These are phyloP conservation scores for Paraurostyla sp. DNA, from an alignment of 73 alveolate species.

Conservation along the genomic window DNA sequence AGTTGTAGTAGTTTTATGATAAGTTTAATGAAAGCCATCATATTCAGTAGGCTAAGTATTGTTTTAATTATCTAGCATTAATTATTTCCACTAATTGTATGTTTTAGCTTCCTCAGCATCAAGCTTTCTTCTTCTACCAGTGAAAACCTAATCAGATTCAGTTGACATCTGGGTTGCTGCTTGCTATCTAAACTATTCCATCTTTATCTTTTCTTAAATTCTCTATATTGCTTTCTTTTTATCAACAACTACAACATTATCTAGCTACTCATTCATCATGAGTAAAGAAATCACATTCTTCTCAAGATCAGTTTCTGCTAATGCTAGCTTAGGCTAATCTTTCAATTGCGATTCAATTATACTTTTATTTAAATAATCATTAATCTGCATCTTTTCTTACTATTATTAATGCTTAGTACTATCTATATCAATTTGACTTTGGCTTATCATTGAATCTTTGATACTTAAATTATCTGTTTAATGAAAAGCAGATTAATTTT, in stretches of 20 bases:
- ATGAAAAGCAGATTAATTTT: neutral
- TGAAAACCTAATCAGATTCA: neutral
- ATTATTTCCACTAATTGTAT: conserved; percentile 22
- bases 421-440: neutral
- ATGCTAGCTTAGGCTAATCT: neutral
- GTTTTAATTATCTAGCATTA: neutral
- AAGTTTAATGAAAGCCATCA: neutral
- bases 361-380: neutral
- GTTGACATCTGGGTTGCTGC: neutral
- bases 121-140: neutral
- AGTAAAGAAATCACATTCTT: neutral
- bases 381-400: neutral
- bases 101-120: neutral
- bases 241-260: conserved; percentile 26
- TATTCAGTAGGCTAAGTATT: neutral
- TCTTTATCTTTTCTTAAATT: neutral
- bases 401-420: neutral
- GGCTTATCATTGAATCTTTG: neutral
- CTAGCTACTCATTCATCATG: neutral
- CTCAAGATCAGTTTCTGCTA: neutral
- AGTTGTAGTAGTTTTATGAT: neutral
- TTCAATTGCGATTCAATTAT: neutral
- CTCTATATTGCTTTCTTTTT: neutral
- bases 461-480: neutral
- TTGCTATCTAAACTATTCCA: neutral